Percentiles rank a stretch among this genome's conserved stretches.
phyloP scores from a whole-genome alignment of 805 yeast species.

The Barnettozyma populi region DNA sequence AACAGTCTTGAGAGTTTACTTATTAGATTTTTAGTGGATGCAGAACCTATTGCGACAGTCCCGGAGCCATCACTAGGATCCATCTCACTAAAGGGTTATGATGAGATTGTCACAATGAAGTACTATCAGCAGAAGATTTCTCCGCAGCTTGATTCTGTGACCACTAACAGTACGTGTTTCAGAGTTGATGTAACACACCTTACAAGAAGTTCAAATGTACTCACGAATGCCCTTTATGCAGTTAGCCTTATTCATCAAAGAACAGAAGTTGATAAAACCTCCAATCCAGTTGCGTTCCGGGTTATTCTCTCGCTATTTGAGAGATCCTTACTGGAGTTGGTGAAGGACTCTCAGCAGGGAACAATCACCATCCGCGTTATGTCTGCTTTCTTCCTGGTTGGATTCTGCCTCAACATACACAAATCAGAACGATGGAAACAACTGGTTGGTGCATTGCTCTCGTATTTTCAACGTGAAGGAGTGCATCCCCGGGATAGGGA shows the following conservation, averaged over 20 bases:
- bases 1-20: neutral
- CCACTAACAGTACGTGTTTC: constrained; percentile 1
- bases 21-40: neutral
- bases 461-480: constrained; percentile 7
- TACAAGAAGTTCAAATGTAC: constrained; percentile 2
- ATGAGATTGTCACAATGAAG: constrained; percentile 8
- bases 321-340: constrained; percentile 3
- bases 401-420: constrained; percentile 2
- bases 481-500: constrained; percentile 6
- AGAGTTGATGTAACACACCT: constrained; percentile 1
- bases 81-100: neutral
- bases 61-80: neutral
- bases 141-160: constrained; percentile 5
- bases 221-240: constrained; percentile 8
- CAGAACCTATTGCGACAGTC: constrained; percentile 3
- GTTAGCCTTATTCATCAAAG: constrained; percentile 3
- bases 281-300: neutral
- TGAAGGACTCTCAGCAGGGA: constrained; percentile 4
- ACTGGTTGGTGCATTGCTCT: neutral
- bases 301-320: constrained; percentile 7
- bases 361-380: constrained; percentile 1
- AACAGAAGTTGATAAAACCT: neutral
- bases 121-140: constrained; percentile 1
- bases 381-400: constrained; percentile 4
- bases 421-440: constrained; percentile 2